A percentile compares a stretch with the other conserved stretches of the same genome.
Evolutionary conservation across 345 rosid species (phyloP).

Genomic region (Erodium maritimum): DNA sequence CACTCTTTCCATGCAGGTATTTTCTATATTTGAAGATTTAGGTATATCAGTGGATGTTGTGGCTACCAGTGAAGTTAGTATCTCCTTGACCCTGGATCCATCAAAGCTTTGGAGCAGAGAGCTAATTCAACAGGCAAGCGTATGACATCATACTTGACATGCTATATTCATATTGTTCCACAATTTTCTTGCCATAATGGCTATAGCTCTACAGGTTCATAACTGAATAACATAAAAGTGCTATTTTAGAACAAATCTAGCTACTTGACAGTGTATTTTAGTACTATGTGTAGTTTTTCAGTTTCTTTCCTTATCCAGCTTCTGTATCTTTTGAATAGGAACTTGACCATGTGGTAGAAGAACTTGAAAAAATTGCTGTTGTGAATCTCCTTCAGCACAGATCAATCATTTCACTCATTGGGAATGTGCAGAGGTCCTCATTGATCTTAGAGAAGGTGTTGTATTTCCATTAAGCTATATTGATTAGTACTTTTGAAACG

Average conservation of each 20-base stretch:
- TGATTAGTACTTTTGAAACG: too few relatives aligned
- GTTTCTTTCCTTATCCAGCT: background rate
- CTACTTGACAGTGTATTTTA: background rate
- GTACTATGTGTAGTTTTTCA: background rate
- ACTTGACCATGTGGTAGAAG: constrained; percentile 98
- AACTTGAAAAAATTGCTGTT: constrained; percentile 88
- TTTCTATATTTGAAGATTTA: constrained; percentile 88
- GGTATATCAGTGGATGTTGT: constrained; percentile 98
- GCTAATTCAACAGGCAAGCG: constrained; percentile 93
- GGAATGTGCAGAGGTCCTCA: constrained; percentile 88
- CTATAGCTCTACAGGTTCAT: background rate
- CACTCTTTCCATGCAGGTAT: constrained; percentile 46
- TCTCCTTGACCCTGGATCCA: constrained; percentile 92
- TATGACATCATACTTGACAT: constrained; percentile 9
- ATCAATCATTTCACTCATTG: constrained; percentile 88
- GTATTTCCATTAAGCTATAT: background rate
- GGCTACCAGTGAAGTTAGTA: constrained; percentile 99
- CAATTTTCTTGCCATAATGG: background rate
- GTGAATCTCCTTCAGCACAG: constrained; percentile 78
- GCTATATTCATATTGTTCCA: background rate
- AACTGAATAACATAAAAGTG: background rate
- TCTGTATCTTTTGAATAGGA: constrained; percentile 35
- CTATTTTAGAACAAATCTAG: background rate
- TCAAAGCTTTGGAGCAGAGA: constrained; percentile 98
- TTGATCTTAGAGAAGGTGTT: constrained; percentile 85